Percentiles rank a stretch among this genome's conserved stretches.
Conservation (phyloP, 202 grass and related monocot species). For the Digitaria exilis region DNA sequence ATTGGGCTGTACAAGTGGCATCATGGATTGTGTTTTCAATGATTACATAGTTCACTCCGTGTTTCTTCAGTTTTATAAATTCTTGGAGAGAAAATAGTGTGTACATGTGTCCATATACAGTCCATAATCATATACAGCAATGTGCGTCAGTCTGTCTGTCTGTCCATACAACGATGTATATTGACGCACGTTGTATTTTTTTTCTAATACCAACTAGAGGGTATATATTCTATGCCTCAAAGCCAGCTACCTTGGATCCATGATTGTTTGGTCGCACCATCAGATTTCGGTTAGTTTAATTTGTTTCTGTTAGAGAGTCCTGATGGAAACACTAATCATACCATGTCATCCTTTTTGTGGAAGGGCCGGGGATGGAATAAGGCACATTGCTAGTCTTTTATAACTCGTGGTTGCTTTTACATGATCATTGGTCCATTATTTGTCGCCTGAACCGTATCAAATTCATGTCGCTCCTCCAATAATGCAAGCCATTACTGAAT, state of each 20-base stretch:
- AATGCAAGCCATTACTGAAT: background rate
- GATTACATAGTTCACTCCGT: background rate
- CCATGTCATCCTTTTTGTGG: background rate
- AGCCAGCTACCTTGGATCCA: background rate
- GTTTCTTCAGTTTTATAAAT: background rate
- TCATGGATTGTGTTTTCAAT: background rate
- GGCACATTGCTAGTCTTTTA: background rate
- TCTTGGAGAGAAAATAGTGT: background rate
- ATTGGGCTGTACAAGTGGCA: background rate
- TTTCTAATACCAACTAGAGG: too few relatives aligned
- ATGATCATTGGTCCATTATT: constrained; percentile 22
- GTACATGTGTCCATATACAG: background rate
- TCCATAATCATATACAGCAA: background rate
- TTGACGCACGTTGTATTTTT: background rate
- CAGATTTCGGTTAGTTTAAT: background rate
- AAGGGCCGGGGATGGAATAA: background rate
- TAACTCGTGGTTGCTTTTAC: background rate
- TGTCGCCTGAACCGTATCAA: background rate
- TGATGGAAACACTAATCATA: background rate
- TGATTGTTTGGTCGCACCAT: background rate
- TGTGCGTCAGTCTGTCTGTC: background rate
- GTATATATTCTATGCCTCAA: background rate
- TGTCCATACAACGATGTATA: background rate
- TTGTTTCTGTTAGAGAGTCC: too few relatives aligned
- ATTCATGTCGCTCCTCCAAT: background rate